These are phyloP conservation scores for Paralagenidium karlingii DNA, from an alignment of 352 stramenopile genomes.

Conservation along the genomic window DNA sequence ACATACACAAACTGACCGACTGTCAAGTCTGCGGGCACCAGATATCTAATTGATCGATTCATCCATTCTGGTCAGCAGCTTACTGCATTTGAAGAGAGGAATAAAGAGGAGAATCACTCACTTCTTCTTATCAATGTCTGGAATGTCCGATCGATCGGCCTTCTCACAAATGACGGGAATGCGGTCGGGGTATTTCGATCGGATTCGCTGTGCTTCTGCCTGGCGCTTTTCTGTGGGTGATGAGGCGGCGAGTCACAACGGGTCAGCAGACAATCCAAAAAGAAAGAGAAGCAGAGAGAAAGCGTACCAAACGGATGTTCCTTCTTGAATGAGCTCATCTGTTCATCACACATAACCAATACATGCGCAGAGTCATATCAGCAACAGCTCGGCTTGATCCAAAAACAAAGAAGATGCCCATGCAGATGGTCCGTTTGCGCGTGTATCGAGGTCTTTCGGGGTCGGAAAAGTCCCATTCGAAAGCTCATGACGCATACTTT, in stretches of 20 bases:
- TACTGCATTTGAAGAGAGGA: neutral
- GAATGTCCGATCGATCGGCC: constrained; percentile 95
- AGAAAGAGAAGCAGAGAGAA: neutral
- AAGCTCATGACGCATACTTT: no score
- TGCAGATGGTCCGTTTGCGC: no score
- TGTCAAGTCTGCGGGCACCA: constrained; percentile 94
- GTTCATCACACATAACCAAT: no score
- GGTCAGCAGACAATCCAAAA: neutral
- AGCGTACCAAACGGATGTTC: constrained; percentile 76
- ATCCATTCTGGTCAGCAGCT: neutral
- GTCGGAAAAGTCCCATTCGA: neutral
- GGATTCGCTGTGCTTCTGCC: constrained; percentile 95
- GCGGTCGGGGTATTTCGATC: constrained; percentile 97
- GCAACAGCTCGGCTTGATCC: no score
- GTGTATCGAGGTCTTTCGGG: constrained; percentile 1
- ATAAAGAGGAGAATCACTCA: constrained; percentile 9
- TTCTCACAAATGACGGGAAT: constrained; percentile 94
- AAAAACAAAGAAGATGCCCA: no score
- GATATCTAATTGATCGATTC: constrained; percentile 39
- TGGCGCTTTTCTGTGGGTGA: constrained; percentile 88
- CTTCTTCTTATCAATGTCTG: constrained; percentile 99
- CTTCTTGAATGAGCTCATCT: constrained; percentile 87
- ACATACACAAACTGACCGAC: constrained; percentile 99
- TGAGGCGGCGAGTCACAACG: constrained; percentile 1
- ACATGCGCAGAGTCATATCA: no score